A percentile compares a stretch with the other conserved stretches of the same genome.
These are phyloP conservation scores for Candida palmyrensis DNA, from an alignment of 805 yeast species.

Conservation along the genomic window DNA sequence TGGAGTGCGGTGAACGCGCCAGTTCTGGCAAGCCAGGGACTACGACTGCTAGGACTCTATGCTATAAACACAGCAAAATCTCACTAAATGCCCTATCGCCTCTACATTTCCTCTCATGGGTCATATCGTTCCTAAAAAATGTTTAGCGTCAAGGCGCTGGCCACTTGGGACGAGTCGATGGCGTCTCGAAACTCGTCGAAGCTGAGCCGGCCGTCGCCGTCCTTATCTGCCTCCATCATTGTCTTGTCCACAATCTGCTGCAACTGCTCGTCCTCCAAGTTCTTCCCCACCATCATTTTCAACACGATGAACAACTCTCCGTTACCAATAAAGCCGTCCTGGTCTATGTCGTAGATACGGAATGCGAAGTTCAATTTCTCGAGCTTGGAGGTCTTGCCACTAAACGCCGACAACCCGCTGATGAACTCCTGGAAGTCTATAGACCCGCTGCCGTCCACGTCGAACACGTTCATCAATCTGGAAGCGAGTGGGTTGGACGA, in stretches of 20 bases:
- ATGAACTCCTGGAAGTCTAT: slow-evolving; percentile 96
- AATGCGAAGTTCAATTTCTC: slow-evolving; percentile 88
- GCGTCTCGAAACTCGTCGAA: slow-evolving; percentile 83
- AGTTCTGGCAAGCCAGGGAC: too few species aligned
- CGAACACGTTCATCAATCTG: slow-evolving; percentile 90
- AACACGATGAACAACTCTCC: slow-evolving; percentile 91
- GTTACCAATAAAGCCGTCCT: slow-evolving; percentile 91
- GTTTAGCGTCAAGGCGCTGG: slow-evolving; percentile 53
- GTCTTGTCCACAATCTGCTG: slow-evolving; percentile 98
- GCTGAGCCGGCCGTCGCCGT: slow-evolving; percentile 80
- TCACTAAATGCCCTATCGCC: too few species aligned
- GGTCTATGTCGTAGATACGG: slow-evolving; percentile 90
- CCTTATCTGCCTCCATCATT: slow-evolving; percentile 84
- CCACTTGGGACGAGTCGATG: slow-evolving; percentile 53
- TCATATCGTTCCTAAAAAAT: slow-evolving; percentile 27
- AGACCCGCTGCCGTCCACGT: slow-evolving; percentile 86
- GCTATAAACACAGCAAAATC: too few species aligned
- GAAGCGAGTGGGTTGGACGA: slow-evolving; percentile 84
- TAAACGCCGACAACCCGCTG: slow-evolving; percentile 78
- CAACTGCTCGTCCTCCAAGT: slow-evolving; percentile 76
- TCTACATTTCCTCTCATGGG: not conserved
- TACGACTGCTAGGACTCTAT: too few species aligned
- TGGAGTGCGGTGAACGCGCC: too few species aligned
- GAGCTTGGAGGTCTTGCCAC: slow-evolving; percentile 72
- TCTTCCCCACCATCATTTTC: slow-evolving; percentile 95